A percentile compares a stretch with the other conserved stretches of the same genome.
phyloP scores from a whole-genome alignment of 169 alveolate genomes.

The Eimeria necatrix region DNA sequence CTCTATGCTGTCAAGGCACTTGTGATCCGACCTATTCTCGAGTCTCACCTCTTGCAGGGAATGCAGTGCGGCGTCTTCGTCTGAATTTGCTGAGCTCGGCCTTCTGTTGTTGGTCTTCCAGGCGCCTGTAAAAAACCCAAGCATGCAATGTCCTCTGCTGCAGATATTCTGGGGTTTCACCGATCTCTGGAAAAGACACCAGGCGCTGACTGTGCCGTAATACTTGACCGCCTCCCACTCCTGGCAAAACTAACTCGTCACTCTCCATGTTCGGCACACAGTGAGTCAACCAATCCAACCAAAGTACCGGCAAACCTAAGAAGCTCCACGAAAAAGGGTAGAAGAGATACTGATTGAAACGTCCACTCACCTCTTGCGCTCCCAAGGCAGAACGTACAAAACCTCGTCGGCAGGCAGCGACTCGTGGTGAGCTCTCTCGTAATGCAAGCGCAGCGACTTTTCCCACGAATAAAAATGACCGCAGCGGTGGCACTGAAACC shows the following conservation, averaged over 20 bases:
- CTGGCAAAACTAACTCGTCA: too few species aligned
- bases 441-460: conserved; percentile 53
- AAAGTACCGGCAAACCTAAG: background rate
- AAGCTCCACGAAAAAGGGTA: background rate
- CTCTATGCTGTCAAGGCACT: too few species aligned
- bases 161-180: too few species aligned
- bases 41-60: conserved; percentile 25
- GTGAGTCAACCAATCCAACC: too few species aligned
- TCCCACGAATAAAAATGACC: conserved; percentile 68
- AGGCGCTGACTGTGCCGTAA: too few species aligned
- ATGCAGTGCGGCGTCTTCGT: conserved; percentile 14
- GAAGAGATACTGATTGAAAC: background rate
- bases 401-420: conserved; percentile 68
- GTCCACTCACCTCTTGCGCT: conserved; percentile 44
- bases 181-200: too few species aligned
- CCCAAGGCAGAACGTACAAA: conserved; percentile 75
- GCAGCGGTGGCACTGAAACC: conserved; percentile 79
- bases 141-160: background rate
- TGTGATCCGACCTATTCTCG: background rate
- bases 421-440: conserved; percentile 50
- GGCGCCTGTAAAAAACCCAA: conserved; percentile 43
- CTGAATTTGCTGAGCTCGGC: conserved; percentile 61
- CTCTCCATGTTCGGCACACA: too few species aligned
- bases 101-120: conserved; percentile 46
- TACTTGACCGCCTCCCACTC: too few species aligned